These are phyloP conservation scores for Trichophyton verrucosum DNA, from an alignment of 2,329 filamentous ascomycete genomes.

Conservation along the genomic window DNA sequence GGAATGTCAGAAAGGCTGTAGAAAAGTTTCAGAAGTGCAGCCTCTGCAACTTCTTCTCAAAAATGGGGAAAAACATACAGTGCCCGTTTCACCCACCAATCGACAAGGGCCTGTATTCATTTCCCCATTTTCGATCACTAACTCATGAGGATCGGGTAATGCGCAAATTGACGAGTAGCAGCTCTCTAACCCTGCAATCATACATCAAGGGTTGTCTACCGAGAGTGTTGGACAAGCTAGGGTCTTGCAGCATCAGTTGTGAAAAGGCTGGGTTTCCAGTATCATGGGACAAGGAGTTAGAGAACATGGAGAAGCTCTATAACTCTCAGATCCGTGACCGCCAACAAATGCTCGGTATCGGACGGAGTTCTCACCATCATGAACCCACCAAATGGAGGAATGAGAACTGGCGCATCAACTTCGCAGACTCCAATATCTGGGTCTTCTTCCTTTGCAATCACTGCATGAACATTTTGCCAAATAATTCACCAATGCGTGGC, in stretches of 20 bases:
- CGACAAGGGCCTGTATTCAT: neutral
- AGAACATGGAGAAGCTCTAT: neutral
- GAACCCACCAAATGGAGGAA: neutral
- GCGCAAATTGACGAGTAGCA: neutral
- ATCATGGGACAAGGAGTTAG: neutral
- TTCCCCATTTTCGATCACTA: neutral
- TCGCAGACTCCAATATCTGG: neutral
- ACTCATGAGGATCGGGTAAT: too few relatives aligned
- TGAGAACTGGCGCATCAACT: neutral
- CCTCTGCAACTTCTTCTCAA: neutral
- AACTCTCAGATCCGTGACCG: neutral
- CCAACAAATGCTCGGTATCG: too few relatives aligned
- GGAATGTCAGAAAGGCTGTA: neutral
- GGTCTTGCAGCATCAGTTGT: neutral
- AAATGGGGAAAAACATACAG: neutral
- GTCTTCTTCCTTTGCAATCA: slow-evolving; percentile 3
- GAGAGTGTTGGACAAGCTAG: neutral
- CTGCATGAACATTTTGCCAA: neutral
- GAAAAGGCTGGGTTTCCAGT: neutral
- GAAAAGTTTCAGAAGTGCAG: neutral
- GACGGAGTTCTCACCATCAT: neutral
- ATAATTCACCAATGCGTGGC: neutral
- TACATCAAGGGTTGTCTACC: neutral
- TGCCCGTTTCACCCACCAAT: slow-evolving; percentile 8
- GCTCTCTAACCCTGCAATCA: neutral